Conservation (phyloP, 768 basidiomycete genomes). For the Mycena galopus region DNA sequence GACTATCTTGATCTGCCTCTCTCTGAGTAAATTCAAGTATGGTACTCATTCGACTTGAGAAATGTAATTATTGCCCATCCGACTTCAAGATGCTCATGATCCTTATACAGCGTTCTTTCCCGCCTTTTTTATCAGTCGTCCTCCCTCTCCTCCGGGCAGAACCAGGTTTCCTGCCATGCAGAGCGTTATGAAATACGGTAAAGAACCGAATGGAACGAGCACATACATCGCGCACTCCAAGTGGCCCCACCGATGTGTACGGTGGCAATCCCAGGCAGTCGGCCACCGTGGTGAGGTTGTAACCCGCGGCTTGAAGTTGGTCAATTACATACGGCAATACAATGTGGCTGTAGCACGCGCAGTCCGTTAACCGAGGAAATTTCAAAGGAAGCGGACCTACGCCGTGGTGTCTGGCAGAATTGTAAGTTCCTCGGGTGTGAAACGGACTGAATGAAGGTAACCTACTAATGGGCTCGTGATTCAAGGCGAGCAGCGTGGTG, state of each 20-base stretch:
- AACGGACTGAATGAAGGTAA: neutral
- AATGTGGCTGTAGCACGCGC: neutral
- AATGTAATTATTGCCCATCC: too few species aligned
- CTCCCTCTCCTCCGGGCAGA: constrained; percentile 19
- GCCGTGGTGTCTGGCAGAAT: constrained; percentile 21
- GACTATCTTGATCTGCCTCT: too few species aligned
- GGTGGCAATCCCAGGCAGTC: constrained; percentile 37
- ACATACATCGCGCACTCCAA: constrained; percentile 14
- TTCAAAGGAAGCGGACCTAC: neutral
- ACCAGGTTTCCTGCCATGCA: constrained; percentile 13
- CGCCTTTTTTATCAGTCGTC: too few species aligned
- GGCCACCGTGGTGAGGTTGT: constrained; percentile 40
- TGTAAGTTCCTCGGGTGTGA: neutral
- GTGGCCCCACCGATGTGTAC: constrained; percentile 1
- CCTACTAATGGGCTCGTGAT: constrained; percentile 36
- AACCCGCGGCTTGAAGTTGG: constrained; percentile 36
- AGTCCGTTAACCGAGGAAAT: neutral
- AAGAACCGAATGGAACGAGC: too few species aligned
- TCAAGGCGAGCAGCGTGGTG: constrained; percentile 53
- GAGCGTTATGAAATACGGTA: neutral
- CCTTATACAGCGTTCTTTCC: too few species aligned
- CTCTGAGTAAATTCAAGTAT: too few species aligned
- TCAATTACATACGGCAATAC: constrained; percentile 37
- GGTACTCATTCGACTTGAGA: too few species aligned
- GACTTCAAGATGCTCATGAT: too few species aligned